These are phyloP conservation scores for Discostella pseudostelligera DNA, from an alignment of 108 stramenopile genomes.

Conservation along the genomic window DNA sequence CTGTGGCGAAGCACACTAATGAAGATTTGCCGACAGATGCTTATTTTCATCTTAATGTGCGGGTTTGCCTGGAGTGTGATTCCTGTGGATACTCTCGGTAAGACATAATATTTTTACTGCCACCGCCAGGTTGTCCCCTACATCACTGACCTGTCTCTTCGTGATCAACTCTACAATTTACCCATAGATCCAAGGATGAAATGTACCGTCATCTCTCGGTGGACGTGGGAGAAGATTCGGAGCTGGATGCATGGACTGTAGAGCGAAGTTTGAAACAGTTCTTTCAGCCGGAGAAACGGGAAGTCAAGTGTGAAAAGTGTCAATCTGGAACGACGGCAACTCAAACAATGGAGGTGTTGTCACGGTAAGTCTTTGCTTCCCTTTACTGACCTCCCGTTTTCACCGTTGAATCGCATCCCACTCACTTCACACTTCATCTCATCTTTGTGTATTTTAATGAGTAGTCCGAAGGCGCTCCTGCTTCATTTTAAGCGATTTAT, in stretches of 20 bases:
- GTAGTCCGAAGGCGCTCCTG: constrained; percentile 64
- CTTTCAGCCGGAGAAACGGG: constrained; percentile 72
- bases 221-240: constrained; percentile 50
- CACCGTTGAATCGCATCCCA: no score
- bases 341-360: constrained; percentile 62
- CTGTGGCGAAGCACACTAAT: neutral
- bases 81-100: constrained; percentile 69
- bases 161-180: neutral
- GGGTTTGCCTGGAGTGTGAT: constrained; percentile 71
- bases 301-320: constrained; percentile 89
- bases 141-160: neutral
- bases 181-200: constrained; percentile 66
- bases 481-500: constrained; percentile 81
- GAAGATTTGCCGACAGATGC: constrained; percentile 56
- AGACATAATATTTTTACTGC: constrained; percentile 1
- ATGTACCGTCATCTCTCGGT: constrained; percentile 75
- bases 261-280: constrained; percentile 58
- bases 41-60: constrained; percentile 67
- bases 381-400: no score
- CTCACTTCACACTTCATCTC: constrained; percentile 6
- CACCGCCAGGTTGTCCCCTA: neutral
- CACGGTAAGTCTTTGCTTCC: constrained; percentile 29
- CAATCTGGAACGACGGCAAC: constrained; percentile 54
- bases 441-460: neutral
- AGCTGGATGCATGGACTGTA: constrained; percentile 46